A percentile compares a stretch with the other conserved stretches of the same genome.
Evolutionary conservation across 352 stramenopile genomes (phyloP).

Genomic region (Pilasporangium apinafurcum): DNA sequence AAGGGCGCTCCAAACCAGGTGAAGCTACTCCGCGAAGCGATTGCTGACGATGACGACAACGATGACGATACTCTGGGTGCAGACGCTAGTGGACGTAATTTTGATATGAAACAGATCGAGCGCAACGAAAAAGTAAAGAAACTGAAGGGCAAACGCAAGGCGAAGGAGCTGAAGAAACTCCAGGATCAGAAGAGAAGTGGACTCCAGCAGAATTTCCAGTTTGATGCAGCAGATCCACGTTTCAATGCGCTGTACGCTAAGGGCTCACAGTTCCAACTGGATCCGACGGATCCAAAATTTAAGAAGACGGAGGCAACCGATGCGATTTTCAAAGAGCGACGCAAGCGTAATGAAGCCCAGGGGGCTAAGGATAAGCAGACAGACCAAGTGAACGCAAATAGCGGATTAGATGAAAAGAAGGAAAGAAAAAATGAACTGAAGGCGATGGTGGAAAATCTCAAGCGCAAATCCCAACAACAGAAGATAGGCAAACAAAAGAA

Average conservation of each 20-base stretch:
- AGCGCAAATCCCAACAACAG: conserved; percentile 63
- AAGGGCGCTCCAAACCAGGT: conserved; percentile 29
- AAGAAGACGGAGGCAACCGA: conserved; percentile 76
- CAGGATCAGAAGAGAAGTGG: conserved; percentile 38
- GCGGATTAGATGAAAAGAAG: background rate
- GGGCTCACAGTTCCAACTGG: conserved; percentile 71
- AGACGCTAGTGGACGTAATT: conserved; percentile 57
- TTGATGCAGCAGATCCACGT: conserved; percentile 66
- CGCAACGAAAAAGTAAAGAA: conserved; percentile 66
- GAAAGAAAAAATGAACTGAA: conserved; percentile 40
- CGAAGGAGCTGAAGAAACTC: conserved; percentile 75
- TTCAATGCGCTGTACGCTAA: conserved; percentile 75
- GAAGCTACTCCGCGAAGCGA: conserved; percentile 51
- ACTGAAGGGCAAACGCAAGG: conserved; percentile 74
- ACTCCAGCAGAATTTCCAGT: conserved; percentile 71
- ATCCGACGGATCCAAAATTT: conserved; percentile 82
- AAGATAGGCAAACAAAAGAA: conserved; percentile 55
- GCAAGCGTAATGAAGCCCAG: conserved; percentile 50
- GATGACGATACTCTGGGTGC: conserved; percentile 21
- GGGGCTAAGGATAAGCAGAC: too few relatives aligned
- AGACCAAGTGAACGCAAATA: too few relatives aligned
- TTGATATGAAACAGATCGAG: conserved; percentile 82
- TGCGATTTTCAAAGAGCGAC: conserved; percentile 73
- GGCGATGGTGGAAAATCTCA: conserved; percentile 76
- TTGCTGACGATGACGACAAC: conserved; percentile 29